Evolutionary conservation across 192 early-diverging fungal genomes (phyloP), one percentile per base, ranked within the genome.

Genomic region (Coemansia sp.): DNA sequence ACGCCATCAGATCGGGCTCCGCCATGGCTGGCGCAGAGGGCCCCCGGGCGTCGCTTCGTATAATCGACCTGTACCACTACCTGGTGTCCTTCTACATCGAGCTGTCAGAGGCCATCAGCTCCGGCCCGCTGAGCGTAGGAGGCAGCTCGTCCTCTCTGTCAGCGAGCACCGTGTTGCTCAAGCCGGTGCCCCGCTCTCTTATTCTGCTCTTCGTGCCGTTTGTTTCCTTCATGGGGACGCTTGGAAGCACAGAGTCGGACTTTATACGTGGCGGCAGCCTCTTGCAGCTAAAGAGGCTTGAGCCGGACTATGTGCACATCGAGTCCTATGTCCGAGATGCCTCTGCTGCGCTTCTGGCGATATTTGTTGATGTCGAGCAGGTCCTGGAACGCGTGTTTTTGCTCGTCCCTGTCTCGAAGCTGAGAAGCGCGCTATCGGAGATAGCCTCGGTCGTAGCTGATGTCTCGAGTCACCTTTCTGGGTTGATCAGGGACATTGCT

Each of bases 171-270:
- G 7, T 60, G 29, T 6, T 55, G 11, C 23, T 27, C 14, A 61
- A 54, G 25, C 73, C 53, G 7, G 29, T 71, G 16, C 69, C 69
- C 1, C 54, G 50, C 54, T 71, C 69, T n/a, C 58, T 77, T 29
- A 42, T 36, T 35, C 58, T 68, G 58, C 62, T 78, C n/a, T 64
- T 78, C 48, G 69, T 32, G 24, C 69, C 75, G 23, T 65, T 78
- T 47, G 49, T 62, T 5, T 58, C 49, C 5, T 68, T 34, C 32
- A 62, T 72, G 69, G 47, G 52, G 23, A 25, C 34, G 19, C 56
- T 78, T 0, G 60, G 45, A 6, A 53, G 63, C n/a, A 24, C 28
- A 0, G 70, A 72, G 14, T 54, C 61, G 14, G 54, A 20, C 11
- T 39, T 30, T 9, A 68, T 72, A 29, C 70, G 67, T 4, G 5